Conservation (phyloP, 1,139 yeast species). For the Candida neerlandica region DNA sequence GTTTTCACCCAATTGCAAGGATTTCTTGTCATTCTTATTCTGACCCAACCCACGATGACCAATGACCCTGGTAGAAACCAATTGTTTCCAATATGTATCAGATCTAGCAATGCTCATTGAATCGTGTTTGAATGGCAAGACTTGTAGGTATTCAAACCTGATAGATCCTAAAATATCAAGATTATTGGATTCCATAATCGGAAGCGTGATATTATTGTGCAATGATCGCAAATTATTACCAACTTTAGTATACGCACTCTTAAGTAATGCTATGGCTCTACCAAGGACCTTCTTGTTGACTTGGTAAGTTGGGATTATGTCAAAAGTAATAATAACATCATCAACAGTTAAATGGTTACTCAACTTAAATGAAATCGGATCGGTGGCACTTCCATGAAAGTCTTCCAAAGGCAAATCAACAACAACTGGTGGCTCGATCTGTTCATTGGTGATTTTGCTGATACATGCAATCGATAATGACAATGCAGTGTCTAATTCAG, state of each 20-base stretch:
- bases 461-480: conserved; percentile 71
- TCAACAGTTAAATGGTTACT: conserved; percentile 49
- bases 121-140: conserved; percentile 74
- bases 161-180: conserved; percentile 78
- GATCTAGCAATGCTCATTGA: conserved; percentile 69
- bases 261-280: conserved; percentile 79
- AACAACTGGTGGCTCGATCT: conserved; percentile 64
- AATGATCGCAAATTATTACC: conserved; percentile 73
- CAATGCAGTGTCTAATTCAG: conserved; percentile 87
- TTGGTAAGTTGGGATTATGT: conserved; percentile 89
- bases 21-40: conserved; percentile 67
- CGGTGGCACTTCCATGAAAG: conserved; percentile 73
- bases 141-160: conserved; percentile 72
- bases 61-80: conserved; percentile 86
- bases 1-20: conserved; percentile 93
- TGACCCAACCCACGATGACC: conserved; percentile 98
- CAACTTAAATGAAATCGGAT: conserved; percentile 78
- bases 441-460: conserved; percentile 40
- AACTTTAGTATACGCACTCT: conserved; percentile 64
- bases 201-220: conserved; percentile 68
- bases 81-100: conserved; percentile 89
- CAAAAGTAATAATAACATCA: conserved; percentile 72
- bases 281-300: conserved; percentile 62
- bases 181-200: conserved; percentile 72
- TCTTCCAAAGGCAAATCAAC: conserved; percentile 87